A percentile compares a stretch with the other conserved stretches of the same genome.
Conservation (phyloP, 495 filamentous ascomycete genomes). For the Neohortaea acidophila region DNA sequence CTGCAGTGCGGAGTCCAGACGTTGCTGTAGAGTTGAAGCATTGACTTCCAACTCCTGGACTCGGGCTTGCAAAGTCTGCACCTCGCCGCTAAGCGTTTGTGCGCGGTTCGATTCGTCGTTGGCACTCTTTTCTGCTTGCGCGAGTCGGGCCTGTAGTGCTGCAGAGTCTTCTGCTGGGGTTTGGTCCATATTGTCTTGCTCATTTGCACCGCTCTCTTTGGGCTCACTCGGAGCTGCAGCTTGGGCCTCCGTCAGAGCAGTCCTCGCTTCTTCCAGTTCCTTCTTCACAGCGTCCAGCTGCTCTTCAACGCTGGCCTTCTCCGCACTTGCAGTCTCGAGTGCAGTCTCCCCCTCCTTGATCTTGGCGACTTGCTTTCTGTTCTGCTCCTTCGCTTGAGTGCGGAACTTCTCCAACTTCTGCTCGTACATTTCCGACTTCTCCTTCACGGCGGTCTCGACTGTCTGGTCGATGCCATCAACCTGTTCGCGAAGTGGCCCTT, state of each 20-base stretch:
- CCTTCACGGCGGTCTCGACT: constrained; percentile 32
- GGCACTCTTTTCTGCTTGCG: constrained; percentile 34
- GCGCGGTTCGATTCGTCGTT: constrained; percentile 27
- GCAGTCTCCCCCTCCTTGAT: constrained; percentile 38
- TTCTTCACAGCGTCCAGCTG: constrained; percentile 23
- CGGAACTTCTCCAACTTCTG: constrained; percentile 36
- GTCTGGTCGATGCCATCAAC: constrained; percentile 34
- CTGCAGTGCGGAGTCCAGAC: constrained; percentile 17
- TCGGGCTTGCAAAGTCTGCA: constrained; percentile 12
- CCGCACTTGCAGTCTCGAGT: constrained; percentile 24
- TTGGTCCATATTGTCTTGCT: constrained; percentile 18
- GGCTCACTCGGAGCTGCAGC: constrained; percentile 9
- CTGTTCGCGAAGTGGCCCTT: constrained; percentile 43
- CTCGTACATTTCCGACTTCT: constrained; percentile 28
- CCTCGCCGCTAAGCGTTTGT: constrained; percentile 17
- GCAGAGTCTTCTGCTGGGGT: constrained; percentile 2
- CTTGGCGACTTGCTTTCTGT: constrained; percentile 35
- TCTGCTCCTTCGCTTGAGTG: constrained; percentile 46
- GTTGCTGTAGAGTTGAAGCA: constrained; percentile 29
- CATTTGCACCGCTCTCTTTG: constrained; percentile 26
- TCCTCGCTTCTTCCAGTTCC: constrained; percentile 32
- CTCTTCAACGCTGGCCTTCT: constrained; percentile 26
- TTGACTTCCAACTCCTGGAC: constrained; percentile 35
- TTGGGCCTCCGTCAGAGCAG: constrained; percentile 7
- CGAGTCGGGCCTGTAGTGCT: constrained; percentile 18